Evolutionary conservation across 345 rosid species (phyloP).

Genomic region (Microthlaspi erraticum): DNA sequence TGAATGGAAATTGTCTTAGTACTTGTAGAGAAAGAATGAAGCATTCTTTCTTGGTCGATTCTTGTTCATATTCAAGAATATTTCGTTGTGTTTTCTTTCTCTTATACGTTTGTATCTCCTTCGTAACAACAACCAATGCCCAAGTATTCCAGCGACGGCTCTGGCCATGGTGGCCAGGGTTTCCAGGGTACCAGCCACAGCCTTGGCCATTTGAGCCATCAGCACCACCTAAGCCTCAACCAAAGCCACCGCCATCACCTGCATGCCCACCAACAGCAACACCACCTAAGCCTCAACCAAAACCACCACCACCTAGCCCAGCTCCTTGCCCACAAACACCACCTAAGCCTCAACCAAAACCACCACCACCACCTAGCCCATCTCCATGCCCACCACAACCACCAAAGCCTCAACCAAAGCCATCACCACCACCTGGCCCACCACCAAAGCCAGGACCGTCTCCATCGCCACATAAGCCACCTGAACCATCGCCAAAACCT

Average conservation of each 20-base stretch:
- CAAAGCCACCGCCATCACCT: constrained; percentile 36
- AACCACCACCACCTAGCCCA: background rate
- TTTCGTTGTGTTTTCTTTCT: constrained; percentile 26
- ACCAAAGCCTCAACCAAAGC: constrained; percentile 34
- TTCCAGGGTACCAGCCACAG: constrained; percentile 23
- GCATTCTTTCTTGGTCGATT: constrained; percentile 25
- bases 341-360: constrained; percentile 38
- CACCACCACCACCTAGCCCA: constrained; percentile 31
- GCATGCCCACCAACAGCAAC: constrained; percentile 30
- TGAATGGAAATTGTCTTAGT: constrained; percentile 13
- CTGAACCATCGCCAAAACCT: constrained; percentile 30
- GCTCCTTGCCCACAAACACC: constrained; percentile 32
- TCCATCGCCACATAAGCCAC: constrained; percentile 36
- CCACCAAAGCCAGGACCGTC: constrained; percentile 27
- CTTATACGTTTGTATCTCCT: constrained; percentile 28
- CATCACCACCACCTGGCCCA: constrained; percentile 26
- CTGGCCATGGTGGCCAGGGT: constrained; percentile 44
- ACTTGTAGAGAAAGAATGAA: constrained; percentile 39
- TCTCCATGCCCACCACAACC: constrained; percentile 18
- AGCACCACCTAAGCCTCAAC: constrained; percentile 28
- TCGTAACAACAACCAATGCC: constrained; percentile 30
- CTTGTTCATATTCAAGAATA: constrained; percentile 27
- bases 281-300: constrained; percentile 18
- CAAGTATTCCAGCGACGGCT: constrained; percentile 36
- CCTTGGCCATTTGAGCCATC: constrained; percentile 32